Base-by-base conservation (phyloP, 352 stramenopile genomes). In the Phytopythium aichiense region DNA sequence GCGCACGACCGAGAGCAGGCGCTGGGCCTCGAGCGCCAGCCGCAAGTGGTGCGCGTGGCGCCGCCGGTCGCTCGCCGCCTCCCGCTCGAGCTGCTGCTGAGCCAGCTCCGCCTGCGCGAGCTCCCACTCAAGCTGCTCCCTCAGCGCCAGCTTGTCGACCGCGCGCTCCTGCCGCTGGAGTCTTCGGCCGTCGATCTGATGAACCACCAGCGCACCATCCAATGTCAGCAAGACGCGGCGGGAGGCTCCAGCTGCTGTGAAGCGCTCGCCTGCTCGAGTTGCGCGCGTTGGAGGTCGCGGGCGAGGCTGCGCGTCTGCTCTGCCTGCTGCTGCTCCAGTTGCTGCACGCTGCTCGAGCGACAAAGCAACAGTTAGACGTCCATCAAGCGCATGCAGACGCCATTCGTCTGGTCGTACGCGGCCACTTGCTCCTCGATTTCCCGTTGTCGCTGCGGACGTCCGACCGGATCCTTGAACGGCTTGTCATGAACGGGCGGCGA, bases 81-180 rank as follows among this genome's bases (percentile, higher is more conserved):
- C 53, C 22, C 66, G 60, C 9, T 51, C 54, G 37, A 73, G 22
- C 20, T 62, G 20, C 18, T 15, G 56, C 20, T 35, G 15, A 37
- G 20, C 61, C 30, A 11, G 40, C 25, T n/a, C 59, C 11, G 73
- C 54, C 52, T 80, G 71, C 35, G 67, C 56, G 6, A 63, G 65
- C 23, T 83, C 74, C 71, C 74, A 80, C 45, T 69, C 72, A 15
- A 83, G 56, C 43, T 78, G 64, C 54, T 83, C 67, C 0, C 56
- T 55, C 18, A 79, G 16, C 31, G 61, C 52, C 22, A 67, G 56
- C 8, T 58, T 61, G 22, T 80, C 72, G 4, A 81, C 46, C 54
- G 68, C 71, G 9, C 61, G 63, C 31, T 80, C 69, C 3, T 42
- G 60, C 23, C 63, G 57, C 2, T 42, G 28, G n/a, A 65, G 58